Conservation (phyloP, 2,329 filamentous ascomycete species). For the Podosphaera xanthii region DNA sequence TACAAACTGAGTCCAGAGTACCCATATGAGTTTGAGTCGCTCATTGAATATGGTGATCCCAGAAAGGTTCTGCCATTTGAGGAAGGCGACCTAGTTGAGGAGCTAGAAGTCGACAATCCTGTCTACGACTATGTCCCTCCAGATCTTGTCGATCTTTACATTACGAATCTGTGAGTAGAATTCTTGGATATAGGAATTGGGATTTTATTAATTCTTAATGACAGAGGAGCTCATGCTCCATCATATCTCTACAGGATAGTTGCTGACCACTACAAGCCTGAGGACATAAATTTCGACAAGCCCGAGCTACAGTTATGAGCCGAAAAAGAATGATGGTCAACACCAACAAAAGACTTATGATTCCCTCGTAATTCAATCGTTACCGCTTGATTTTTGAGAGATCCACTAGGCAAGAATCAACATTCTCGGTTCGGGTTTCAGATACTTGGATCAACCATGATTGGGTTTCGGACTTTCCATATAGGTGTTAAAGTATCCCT, state of each 20-base stretch:
- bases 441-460: too few relatives aligned
- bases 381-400: too few relatives aligned
- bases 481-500: too few relatives aligned
- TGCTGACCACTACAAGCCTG: slow-evolving; percentile 38
- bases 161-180: slow-evolving; percentile 53
- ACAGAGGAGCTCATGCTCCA: slow-evolving; percentile 41
- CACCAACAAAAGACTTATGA: too few relatives aligned
- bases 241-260: slow-evolving; percentile 54
- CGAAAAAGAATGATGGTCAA: not conserved
- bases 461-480: too few relatives aligned
- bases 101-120: slow-evolving; percentile 56
- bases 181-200: not conserved
- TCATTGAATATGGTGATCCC: slow-evolving; percentile 73
- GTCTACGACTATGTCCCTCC: slow-evolving; percentile 64
- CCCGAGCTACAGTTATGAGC: slow-evolving; percentile 1
- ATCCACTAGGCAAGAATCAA: too few relatives aligned
- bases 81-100: slow-evolving; percentile 57
- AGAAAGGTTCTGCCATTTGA: slow-evolving; percentile 54
- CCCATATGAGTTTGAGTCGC: slow-evolving; percentile 55
- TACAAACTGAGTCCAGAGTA: slow-evolving; percentile 88
- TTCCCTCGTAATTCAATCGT: too few relatives aligned
- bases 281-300: slow-evolving; percentile 3
- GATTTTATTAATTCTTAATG: slow-evolving; percentile 3
- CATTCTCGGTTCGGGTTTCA: too few relatives aligned
- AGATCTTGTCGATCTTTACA: slow-evolving; percentile 56